These are phyloP conservation scores for Starmerella floricola DNA, from an alignment of 805 yeast genomes.

Conservation along the genomic window DNA sequence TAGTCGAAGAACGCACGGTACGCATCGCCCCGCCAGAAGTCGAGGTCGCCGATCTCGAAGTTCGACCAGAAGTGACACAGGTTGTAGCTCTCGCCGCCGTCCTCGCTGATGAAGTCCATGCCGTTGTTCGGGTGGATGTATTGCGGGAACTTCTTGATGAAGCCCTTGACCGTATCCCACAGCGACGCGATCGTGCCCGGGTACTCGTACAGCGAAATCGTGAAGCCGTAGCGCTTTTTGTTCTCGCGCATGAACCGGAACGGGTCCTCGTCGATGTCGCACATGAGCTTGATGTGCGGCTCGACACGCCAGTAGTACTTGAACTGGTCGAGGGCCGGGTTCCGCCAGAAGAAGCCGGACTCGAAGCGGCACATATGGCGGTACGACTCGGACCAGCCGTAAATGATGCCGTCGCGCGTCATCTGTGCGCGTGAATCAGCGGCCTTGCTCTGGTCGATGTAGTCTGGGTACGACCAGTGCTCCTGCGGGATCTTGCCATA, in stretches of 20 bases:
- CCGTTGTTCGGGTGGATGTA: conserved; percentile 49
- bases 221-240: conserved; percentile 61
- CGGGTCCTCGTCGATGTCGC: conserved; percentile 69
- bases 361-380: conserved; percentile 87
- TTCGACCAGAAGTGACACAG: conserved; percentile 83
- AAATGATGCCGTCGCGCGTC: conserved; percentile 45
- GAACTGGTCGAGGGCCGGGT: conserved; percentile 51
- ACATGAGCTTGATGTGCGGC: conserved; percentile 61
- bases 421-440: conserved; percentile 46
- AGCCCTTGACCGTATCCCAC: conserved; percentile 62
- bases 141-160: conserved; percentile 47
- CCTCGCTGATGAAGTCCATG: conserved; percentile 59
- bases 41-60: conserved; percentile 64
- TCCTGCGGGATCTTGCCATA: conserved; percentile 64
- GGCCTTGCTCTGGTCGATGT: conserved; percentile 65
- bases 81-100: conserved; percentile 59
- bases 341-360: conserved; percentile 73
- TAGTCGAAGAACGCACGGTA: conserved; percentile 50
- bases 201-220: conserved; percentile 60
- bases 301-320: conserved; percentile 92
- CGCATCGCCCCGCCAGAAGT: conserved; percentile 47
- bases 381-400: conserved; percentile 64
- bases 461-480: conserved; percentile 80
- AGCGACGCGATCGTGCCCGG: conserved; percentile 59
- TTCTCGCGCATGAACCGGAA: conserved; percentile 72